Percentiles rank a stretch among this genome's conserved stretches.
Conservation (phyloP, 768 basidiomycete genomes). For the Suillus variegatus region DNA sequence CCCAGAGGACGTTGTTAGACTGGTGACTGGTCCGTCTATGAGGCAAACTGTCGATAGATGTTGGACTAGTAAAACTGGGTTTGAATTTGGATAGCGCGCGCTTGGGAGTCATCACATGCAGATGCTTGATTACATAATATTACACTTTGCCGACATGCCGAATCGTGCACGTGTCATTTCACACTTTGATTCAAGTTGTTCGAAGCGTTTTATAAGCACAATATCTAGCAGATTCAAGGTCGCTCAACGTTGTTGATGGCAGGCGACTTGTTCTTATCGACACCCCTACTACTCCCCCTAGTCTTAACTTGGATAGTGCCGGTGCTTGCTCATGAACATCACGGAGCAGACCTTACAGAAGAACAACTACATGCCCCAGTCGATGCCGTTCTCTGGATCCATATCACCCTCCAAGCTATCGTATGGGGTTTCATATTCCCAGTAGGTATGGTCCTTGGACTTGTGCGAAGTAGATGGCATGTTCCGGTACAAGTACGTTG, state of each 20-base stretch:
- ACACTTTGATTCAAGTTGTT: neutral
- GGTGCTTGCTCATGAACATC: slow-evolving; percentile 55
- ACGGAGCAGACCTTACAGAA: slow-evolving; percentile 58
- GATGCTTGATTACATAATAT: too few species aligned
- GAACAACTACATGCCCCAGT: slow-evolving; percentile 66
- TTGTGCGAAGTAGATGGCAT: slow-evolving; percentile 85
- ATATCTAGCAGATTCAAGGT: neutral
- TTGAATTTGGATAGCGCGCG: too few species aligned
- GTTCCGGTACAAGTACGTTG: slow-evolving; percentile 77
- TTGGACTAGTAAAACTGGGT: too few species aligned
- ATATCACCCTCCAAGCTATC: slow-evolving; percentile 74
- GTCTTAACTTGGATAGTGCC: slow-evolving; percentile 1
- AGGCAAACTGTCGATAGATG: too few species aligned
- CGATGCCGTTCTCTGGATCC: slow-evolving; percentile 80
- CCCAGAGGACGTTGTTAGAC: neutral
- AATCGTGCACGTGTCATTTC: neutral
- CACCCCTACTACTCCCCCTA: neutral
- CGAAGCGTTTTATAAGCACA: neutral
- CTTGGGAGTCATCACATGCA: too few species aligned
- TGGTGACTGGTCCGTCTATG: too few species aligned
- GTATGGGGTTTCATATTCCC: slow-evolving; percentile 92
- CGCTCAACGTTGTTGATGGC: neutral
- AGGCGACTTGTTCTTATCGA: neutral
- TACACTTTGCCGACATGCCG: too few species aligned
- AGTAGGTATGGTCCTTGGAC: slow-evolving; percentile 74